phyloP scores from a whole-genome alignment of 106 monocot species.

The Chionographis japonica region DNA sequence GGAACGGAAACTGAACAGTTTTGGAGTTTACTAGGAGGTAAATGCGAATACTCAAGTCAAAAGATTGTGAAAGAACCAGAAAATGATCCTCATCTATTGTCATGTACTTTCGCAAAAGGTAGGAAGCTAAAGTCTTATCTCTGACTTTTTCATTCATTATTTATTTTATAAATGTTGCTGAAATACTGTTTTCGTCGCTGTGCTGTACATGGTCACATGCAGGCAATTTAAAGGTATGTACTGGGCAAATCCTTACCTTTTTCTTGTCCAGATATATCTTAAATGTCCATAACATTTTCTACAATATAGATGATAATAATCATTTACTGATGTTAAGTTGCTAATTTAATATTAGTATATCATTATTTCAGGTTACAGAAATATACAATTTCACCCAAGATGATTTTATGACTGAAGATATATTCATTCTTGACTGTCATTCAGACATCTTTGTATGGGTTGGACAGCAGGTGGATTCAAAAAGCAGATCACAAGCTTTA shows the following conservation, averaged over 20 bases:
- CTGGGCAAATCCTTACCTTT: not conserved
- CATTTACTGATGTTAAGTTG: not conserved
- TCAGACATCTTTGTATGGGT: slow-evolving; percentile 77
- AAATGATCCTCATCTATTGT: slow-evolving; percentile 79
- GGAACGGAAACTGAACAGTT: slow-evolving; percentile 80
- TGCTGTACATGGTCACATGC: slow-evolving; percentile 3
- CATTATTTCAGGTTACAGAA: slow-evolving; percentile 57
- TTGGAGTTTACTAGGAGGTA: slow-evolving; percentile 80
- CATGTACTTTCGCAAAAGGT: slow-evolving; percentile 68
- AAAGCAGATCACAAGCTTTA: slow-evolving; percentile 49
- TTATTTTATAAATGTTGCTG: not conserved
- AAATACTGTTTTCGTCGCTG: not conserved
- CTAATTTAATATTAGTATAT: not conserved
- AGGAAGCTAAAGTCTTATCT: not conserved
- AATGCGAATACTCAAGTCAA: slow-evolving; percentile 67
- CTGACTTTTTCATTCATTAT: not conserved
- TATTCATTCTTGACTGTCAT: slow-evolving; percentile 71
- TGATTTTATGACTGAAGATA: slow-evolving; percentile 91
- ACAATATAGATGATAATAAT: not conserved
- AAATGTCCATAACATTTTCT: not conserved
- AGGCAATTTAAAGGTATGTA: slow-evolving; percentile 35
- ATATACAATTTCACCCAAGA: slow-evolving; percentile 85
- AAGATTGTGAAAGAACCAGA: slow-evolving; percentile 65
- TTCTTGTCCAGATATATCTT: not conserved
- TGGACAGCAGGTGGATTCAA: slow-evolving; percentile 54